Conservation (phyloP, 2,329 filamentous ascomycete genomes). For the Metarhizium sp. region DNA sequence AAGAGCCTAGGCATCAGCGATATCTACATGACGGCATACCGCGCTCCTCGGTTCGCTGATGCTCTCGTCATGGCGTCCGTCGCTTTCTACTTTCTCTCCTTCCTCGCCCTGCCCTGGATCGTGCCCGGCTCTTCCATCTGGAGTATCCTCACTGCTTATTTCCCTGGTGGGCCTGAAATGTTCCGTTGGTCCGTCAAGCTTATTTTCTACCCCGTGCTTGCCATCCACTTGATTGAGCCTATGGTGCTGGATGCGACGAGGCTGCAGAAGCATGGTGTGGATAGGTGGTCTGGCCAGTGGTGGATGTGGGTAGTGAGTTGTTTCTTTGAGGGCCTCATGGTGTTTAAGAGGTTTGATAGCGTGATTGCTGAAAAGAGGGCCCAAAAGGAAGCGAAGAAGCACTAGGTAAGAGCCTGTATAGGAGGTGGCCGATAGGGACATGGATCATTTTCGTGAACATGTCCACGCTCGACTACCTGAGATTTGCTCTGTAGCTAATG, state of each 20-base stretch:
- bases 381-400: slow-evolving; percentile 31
- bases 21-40: slow-evolving; percentile 31
- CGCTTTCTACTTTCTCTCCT: slow-evolving; percentile 42
- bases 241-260: slow-evolving; percentile 36
- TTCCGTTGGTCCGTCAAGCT: slow-evolving; percentile 50
- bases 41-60: slow-evolving; percentile 33
- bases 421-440: neutral
- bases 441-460: neutral
- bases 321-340: slow-evolving; percentile 44
- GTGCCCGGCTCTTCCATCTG: slow-evolving; percentile 40
- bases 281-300: slow-evolving; percentile 38
- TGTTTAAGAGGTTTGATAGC: slow-evolving; percentile 42
- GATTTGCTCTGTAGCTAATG: too few species aligned
- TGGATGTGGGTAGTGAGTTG: slow-evolving; percentile 42
- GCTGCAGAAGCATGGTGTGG: slow-evolving; percentile 38
- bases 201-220: slow-evolving; percentile 50
- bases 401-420: slow-evolving; percentile 15
- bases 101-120: slow-evolving; percentile 39
- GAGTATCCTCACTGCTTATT: slow-evolving; percentile 36
- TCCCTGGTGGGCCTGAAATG: slow-evolving; percentile 48
- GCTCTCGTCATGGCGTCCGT: slow-evolving; percentile 45
- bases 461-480: too few species aligned
- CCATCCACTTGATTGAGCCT: slow-evolving; percentile 58
- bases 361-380: slow-evolving; percentile 33
- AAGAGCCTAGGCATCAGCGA: slow-evolving; percentile 48